A percentile compares a stretch with the other conserved stretches of the same genome.
These are phyloP conservation scores for Botrytis tulipae DNA, from an alignment of 2,329 filamentous ascomycete genomes.

Conservation along the genomic window DNA sequence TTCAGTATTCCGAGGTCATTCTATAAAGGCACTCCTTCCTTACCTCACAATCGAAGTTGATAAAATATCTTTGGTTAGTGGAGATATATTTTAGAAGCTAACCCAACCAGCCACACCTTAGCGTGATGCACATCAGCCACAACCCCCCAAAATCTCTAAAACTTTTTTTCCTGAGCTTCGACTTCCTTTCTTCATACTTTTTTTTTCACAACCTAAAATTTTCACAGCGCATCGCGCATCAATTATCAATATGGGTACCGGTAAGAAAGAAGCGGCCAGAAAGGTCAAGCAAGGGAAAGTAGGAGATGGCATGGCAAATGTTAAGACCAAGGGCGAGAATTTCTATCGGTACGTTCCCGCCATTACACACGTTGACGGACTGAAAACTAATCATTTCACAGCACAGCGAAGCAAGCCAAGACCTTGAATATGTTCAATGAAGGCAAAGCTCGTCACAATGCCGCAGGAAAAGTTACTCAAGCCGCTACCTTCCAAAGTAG, in stretches of 20 bases:
- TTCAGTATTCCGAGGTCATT: background rate
- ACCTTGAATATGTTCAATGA: constrained; percentile 87
- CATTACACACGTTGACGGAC: background rate
- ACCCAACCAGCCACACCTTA: constrained; percentile 26
- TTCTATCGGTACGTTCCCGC: constrained; percentile 72
- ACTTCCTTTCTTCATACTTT: constrained; percentile 29
- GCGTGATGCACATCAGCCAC: constrained; percentile 27
- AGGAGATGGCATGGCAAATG: constrained; percentile 84
- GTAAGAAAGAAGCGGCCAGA: constrained; percentile 86
- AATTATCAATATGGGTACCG: constrained; percentile 68
- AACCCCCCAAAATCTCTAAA: constrained; percentile 27
- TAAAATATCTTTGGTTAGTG: constrained; percentile 28
- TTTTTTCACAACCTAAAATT: constrained; percentile 17
- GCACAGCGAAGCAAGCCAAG: constrained; percentile 81
- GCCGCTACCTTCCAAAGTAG: constrained; percentile 80
- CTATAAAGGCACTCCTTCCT: constrained; percentile 2
- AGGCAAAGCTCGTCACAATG: constrained; percentile 78
- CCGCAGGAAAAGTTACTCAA: constrained; percentile 78
- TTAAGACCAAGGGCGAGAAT: constrained; percentile 94
- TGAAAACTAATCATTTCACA: constrained; percentile 30
- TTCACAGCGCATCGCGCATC: constrained; percentile 27
- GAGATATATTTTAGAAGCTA: constrained; percentile 18
- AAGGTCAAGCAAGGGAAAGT: constrained; percentile 82
- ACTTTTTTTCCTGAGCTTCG: constrained; percentile 24
- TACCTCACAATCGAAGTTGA: constrained; percentile 10